Percentiles rank a stretch among this genome's conserved stretches.
These are phyloP conservation scores for Cytospora mali DNA, from an alignment of 2,329 filamentous ascomycete species.

Conservation along the genomic window DNA sequence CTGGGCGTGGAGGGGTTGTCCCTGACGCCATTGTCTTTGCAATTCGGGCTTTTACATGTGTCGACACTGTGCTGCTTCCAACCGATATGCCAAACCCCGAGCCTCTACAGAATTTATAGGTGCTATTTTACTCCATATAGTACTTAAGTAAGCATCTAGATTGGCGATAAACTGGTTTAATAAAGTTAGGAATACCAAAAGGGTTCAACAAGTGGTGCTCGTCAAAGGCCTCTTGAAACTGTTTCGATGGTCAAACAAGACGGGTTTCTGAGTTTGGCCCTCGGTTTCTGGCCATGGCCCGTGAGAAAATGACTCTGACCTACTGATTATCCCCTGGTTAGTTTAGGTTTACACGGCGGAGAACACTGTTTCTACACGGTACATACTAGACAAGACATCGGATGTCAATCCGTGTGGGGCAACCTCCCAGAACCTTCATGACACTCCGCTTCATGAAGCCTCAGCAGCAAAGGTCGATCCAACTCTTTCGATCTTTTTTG, in stretches of 20 bases:
- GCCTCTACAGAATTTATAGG: not conserved
- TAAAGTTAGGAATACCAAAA: too few species aligned
- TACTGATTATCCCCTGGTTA: not conserved
- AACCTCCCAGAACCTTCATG: not conserved
- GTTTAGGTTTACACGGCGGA: not conserved
- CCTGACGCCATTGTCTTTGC: not conserved
- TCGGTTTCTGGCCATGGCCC: not conserved
- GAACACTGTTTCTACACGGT: not conserved
- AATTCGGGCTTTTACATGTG: conserved; percentile 5
- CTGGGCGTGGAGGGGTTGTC: not conserved
- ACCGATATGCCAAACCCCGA: not conserved
- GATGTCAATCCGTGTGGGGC: conserved; percentile 1
- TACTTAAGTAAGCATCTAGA: not conserved
- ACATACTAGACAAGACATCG: not conserved
- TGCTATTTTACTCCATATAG: not conserved
- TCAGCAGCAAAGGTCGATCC: not conserved
- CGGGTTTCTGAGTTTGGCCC: not conserved
- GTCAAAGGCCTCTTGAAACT: not conserved
- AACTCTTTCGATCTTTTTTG: not conserved
- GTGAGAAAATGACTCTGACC: not conserved
- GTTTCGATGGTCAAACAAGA: not conserved
- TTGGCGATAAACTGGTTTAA: too few species aligned
- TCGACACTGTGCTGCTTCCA: conserved; percentile 3
- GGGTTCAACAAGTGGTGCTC: too few species aligned
- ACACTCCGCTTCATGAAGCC: conserved; percentile 1